Conservation (phyloP, 768 basidiomycete genomes). For the Amanita subjunquillea region DNA sequence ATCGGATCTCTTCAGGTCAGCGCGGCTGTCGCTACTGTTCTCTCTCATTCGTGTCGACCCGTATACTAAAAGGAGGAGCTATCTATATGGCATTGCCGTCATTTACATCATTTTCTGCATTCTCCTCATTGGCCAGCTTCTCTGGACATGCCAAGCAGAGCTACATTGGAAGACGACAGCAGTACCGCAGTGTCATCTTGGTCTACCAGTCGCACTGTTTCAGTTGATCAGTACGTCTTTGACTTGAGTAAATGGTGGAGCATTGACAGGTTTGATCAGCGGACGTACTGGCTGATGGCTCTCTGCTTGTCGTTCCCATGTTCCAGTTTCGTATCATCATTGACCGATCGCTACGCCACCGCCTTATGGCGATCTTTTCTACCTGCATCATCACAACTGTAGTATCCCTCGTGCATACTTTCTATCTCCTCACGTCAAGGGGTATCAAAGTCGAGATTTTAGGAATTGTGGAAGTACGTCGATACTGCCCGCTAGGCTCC, state of each 20-base stretch:
- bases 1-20: slow-evolving; percentile 19
- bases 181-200: slow-evolving; percentile 31
- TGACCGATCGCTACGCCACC: slow-evolving; percentile 25
- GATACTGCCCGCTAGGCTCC: background rate
- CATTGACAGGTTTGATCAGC: slow-evolving; percentile 19
- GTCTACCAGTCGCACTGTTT: slow-evolving; percentile 36
- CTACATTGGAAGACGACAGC: slow-evolving; percentile 25
- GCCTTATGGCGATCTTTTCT: slow-evolving; percentile 41
- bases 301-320: slow-evolving; percentile 35
- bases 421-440: slow-evolving; percentile 23
- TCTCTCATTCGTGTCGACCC: slow-evolving; percentile 45
- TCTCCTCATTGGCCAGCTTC: slow-evolving; percentile 32
- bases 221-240: slow-evolving; percentile 38
- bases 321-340: slow-evolving; percentile 32
- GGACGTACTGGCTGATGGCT: slow-evolving; percentile 33
- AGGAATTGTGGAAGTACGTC: slow-evolving; percentile 33
- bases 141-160: slow-evolving; percentile 31
- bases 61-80: slow-evolving; percentile 14
- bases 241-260: background rate
- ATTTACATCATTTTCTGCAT: slow-evolving; percentile 18
- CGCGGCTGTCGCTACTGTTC: slow-evolving; percentile 43
- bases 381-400: slow-evolving; percentile 40
- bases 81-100: slow-evolving; percentile 19
- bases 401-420: slow-evolving; percentile 33
- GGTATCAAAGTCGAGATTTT: slow-evolving; percentile 22